phyloP scores from a whole-genome alignment of 31 red algal species.

The Endocladia muricata region DNA sequence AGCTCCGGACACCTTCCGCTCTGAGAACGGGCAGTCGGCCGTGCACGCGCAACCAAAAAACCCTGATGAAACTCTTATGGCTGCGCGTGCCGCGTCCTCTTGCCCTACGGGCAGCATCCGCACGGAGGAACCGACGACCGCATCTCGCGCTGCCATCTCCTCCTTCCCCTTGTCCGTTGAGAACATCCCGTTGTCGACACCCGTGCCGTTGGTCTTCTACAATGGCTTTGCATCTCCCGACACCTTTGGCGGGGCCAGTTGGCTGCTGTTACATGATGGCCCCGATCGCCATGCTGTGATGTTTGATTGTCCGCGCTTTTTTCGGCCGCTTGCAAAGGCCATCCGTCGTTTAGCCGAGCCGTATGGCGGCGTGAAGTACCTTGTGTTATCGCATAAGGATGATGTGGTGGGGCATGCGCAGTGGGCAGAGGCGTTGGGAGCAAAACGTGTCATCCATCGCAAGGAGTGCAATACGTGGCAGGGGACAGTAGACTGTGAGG shows the following conservation, averaged over 20 bases:
- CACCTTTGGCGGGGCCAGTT: slow-evolving; percentile 83
- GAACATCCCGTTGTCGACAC: slow-evolving; percentile 11
- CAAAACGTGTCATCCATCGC: slow-evolving; percentile 77
- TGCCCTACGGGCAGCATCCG: slow-evolving; percentile 89
- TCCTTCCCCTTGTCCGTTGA: slow-evolving; percentile 39
- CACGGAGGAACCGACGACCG: slow-evolving; percentile 23
- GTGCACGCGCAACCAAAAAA: slow-evolving; percentile 72
- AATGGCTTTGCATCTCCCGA: slow-evolving; percentile 75
- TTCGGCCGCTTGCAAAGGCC: slow-evolving; percentile 53
- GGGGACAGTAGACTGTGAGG: slow-evolving; percentile 58
- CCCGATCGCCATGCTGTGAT: slow-evolving; percentile 31
- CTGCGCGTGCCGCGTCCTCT: slow-evolving; percentile 56
- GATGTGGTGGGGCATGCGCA: slow-evolving; percentile 85
- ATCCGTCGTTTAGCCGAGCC: slow-evolving; percentile 34
- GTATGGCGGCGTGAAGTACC: slow-evolving; percentile 41
- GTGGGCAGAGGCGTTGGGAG: slow-evolving; percentile 73
- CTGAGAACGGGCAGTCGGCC: slow-evolving; percentile 37
- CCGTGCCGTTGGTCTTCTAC: slow-evolving; percentile 63
- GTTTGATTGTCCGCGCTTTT: slow-evolving; percentile 89
- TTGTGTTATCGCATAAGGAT: slow-evolving; percentile 84
- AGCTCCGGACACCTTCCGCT: slow-evolving; percentile 68
- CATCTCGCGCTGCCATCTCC: background rate
- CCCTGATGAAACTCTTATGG: slow-evolving; percentile 13
- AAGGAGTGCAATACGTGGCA: slow-evolving; percentile 57
- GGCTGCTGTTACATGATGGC: slow-evolving; percentile 39